Evolutionary conservation across 2,329 filamentous ascomycete genomes (phyloP), one percentile per base, ranked within the genome.

Genomic region (Coniosporium tulheliwenetii): DNA sequence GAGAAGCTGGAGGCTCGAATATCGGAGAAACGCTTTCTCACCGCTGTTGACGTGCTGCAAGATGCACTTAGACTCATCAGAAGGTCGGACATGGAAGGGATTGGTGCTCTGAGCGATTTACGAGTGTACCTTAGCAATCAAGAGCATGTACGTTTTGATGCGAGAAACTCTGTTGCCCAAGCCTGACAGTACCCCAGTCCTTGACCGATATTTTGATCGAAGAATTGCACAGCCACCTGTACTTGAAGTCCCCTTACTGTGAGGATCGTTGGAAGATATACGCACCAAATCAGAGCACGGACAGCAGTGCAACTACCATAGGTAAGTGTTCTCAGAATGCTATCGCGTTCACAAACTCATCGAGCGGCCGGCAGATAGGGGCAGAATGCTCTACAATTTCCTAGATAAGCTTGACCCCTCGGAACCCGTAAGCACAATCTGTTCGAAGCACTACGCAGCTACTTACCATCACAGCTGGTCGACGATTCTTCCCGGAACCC

Each of bases 181-280:
- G 33, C 38, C 19, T 37, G 8, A 37, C 14, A 38, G 32, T 41
- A 14, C 15, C 35, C 12, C 37, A 52, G 50, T 79, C 85, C 0
- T 65, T 98, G 47, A 89, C 89, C 54, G 91, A 98, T 54, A 96
- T 96, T 40, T 60, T 98, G 42, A 79, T 96, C n/a, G 91, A 98
- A 57, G 91, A 98, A 60, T 69, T 98, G 30, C 91, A 98, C 56
- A 91, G 93, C 57, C 91, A 98, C 61, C 70, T 98, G 3, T 98
- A 98, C 56, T 75, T 98, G 33, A 96, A 96, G 58, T 96, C 89
- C 3, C 91, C 89, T 0, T 98, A 98, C 57, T 96, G 89, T 55
- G 86, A 94, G 56, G 85, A 94, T 56, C 73, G 91, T 49, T 98
- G 91, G 91, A 93, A 93, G 60, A 75, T 73, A 43, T 75, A 93